These are phyloP conservation scores for Neurospora sp. DNA, from an alignment of 495 filamentous ascomycete species.

Conservation along the genomic window DNA sequence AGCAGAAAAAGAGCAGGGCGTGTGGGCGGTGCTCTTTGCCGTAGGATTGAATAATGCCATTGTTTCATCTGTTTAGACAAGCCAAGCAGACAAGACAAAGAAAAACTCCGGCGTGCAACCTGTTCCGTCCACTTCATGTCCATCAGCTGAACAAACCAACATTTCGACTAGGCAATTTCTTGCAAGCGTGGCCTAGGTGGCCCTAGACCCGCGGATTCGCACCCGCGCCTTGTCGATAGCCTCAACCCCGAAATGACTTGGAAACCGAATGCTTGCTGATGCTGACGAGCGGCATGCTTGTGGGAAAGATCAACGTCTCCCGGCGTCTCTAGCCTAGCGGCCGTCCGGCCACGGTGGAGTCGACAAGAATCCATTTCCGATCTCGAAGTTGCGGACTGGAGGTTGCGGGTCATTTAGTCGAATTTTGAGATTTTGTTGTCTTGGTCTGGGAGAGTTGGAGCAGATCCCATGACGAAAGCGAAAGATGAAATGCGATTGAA, in stretches of 20 bases:
- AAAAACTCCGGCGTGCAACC: neutral
- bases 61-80: neutral
- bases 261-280: neutral
- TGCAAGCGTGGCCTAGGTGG: neutral
- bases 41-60: neutral
- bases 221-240: neutral
- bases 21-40: neutral
- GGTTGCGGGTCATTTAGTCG: neutral
- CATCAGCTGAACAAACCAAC: neutral
- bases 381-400: neutral
- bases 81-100: neutral
- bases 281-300: neutral
- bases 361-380: neutral
- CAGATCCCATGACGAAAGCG: neutral
- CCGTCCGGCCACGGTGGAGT: neutral
- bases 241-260: neutral
- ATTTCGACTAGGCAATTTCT: neutral
- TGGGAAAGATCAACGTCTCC: neutral
- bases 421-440: neutral
- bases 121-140: neutral
- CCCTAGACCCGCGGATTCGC: neutral
- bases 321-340: neutral
- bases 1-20: neutral
- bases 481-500: neutral
- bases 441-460: neutral